Percentiles rank a stretch among this genome's conserved stretches.
Evolutionary conservation across 306 rosid species (phyloP).

Genomic region (Hylodesmum podocarpum): DNA sequence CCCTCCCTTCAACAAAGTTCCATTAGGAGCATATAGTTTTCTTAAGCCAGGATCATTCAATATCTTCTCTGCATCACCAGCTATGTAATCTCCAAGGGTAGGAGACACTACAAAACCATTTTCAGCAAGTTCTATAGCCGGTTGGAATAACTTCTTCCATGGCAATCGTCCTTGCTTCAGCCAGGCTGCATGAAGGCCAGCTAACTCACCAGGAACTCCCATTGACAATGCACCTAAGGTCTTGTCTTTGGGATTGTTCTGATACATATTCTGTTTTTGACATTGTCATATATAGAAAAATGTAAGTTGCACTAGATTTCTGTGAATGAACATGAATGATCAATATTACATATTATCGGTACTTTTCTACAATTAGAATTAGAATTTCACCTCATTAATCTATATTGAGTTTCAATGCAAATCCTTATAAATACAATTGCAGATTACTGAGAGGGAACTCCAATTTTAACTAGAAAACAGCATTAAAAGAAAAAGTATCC

Average conservation of each 20-base stretch:
- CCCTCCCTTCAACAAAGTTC: slow-evolving; percentile 58
- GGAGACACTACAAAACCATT: slow-evolving; percentile 66
- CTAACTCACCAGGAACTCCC: slow-evolving; percentile 93
- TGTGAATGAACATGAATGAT: background rate
- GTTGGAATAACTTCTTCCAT: slow-evolving; percentile 74
- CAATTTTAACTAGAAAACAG: too few species aligned
- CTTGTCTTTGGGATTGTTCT: slow-evolving; percentile 54
- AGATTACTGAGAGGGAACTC: too few species aligned
- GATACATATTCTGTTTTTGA: slow-evolving; percentile 75
- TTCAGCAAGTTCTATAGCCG: slow-evolving; percentile 75
- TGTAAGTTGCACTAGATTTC: slow-evolving; percentile 14
- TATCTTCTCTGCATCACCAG: slow-evolving; percentile 13
- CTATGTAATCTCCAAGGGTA: slow-evolving; percentile 41
- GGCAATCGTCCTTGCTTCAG: slow-evolving; percentile 66
- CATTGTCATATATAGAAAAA: slow-evolving; percentile 21
- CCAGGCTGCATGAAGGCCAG: slow-evolving; percentile 94
- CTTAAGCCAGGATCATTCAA: slow-evolving; percentile 71
- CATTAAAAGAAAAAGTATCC: too few species aligned
- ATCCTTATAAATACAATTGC: too few species aligned
- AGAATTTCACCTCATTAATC: too few species aligned
- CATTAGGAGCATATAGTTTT: slow-evolving; percentile 66
- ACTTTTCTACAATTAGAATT: too few species aligned
- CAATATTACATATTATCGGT: too few species aligned
- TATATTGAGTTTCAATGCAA: too few species aligned
- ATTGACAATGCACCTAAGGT: slow-evolving; percentile 58